Conservation (phyloP, 2,329 filamentous ascomycete genomes). For the Dissoconium aciculare region DNA sequence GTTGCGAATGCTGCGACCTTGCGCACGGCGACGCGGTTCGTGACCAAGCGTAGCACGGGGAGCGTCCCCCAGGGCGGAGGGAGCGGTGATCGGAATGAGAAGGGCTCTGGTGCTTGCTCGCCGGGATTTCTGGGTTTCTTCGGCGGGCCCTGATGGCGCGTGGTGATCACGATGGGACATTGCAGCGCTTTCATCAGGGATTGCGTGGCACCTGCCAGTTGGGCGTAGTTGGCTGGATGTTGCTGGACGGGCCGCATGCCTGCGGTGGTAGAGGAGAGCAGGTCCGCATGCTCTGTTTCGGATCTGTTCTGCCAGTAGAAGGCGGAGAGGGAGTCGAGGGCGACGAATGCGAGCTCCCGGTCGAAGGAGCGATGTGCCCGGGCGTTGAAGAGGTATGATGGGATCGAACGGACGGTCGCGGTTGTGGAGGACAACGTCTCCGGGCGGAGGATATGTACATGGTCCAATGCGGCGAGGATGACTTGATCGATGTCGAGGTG, state of each 20-base stretch:
- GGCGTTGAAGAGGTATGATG: conserved; percentile 35
- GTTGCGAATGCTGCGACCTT: conserved; percentile 26
- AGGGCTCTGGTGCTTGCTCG: no score
- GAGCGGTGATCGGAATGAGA: conserved; percentile 12
- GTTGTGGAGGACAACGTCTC: conserved; percentile 37
- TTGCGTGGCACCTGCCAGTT: not conserved
- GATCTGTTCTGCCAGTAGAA: conserved; percentile 42
- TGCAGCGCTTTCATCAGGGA: not conserved
- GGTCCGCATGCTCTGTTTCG: conserved; percentile 22
- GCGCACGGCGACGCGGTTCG: conserved; percentile 22
- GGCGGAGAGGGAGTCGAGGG: conserved; percentile 40
- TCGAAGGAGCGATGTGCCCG: conserved; percentile 32
- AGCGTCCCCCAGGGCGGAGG: conserved; percentile 20
- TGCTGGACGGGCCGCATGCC: no score
- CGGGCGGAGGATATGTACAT: conserved; percentile 45
- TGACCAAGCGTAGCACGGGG: conserved; percentile 21
- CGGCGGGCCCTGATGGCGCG: no score
- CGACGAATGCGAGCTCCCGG: conserved; percentile 34
- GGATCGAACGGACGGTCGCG: conserved; percentile 33
- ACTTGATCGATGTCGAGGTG: conserved; percentile 9
- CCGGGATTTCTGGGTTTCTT: no score
- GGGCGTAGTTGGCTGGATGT: no score
- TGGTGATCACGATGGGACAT: not conserved
- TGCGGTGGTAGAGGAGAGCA: conserved; percentile 6
- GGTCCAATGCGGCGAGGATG: conserved; percentile 31